Evolutionary conservation across 192 early-diverging fungal species (phyloP), one percentile per base, ranked within the genome.

Genomic region (Coemansia biformis): DNA sequence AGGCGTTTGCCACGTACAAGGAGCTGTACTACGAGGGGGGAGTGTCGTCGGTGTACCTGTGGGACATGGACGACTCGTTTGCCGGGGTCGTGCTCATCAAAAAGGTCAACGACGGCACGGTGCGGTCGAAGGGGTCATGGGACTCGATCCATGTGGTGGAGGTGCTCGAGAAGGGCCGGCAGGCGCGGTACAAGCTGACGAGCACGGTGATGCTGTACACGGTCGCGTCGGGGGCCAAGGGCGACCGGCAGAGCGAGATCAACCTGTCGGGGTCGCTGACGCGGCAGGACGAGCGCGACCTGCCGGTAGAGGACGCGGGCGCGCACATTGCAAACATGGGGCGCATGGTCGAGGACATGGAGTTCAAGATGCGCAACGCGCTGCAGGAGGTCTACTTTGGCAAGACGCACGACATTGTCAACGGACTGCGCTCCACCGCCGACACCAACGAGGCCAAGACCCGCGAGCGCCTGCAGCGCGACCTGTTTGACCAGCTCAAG

Each of bases 101-200:
- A 64, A 99, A 99, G 67, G 86, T 92, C 84, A 81, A 51, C 23
- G 84, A 86, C 47, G 83, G 81, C 16, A 77, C 60, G 4, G 79
- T 77, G 43, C 78, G 81, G 24, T 80, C 84, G 54, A 90, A 90
- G 54, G 94, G 93, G 16, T 83, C 91, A 15, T 99, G 96, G 96
- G 96, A 99, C 58, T 97, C 93, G 11, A 95, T 97, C 59, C 96
- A 99, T 51, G 92, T 99, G 5, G 80, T 99, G 45, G 90, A 93
- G 61, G 93, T 89, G 5, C 65, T 83, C 49, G 89, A 96, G 66
- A 82, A 84, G 51, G 83, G 84, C 13, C 86, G 91, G 26, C 78
- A 73, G 39, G 92, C 91, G n/a, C 82, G 86, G 35, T 99, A 99
- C 78, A 93, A 93, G 59, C 78, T 97, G 42, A 99, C 96, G 7